Conservation (phyloP, 2,329 filamentous ascomycete genomes). For the Ceratocystis harringtonii region DNA sequence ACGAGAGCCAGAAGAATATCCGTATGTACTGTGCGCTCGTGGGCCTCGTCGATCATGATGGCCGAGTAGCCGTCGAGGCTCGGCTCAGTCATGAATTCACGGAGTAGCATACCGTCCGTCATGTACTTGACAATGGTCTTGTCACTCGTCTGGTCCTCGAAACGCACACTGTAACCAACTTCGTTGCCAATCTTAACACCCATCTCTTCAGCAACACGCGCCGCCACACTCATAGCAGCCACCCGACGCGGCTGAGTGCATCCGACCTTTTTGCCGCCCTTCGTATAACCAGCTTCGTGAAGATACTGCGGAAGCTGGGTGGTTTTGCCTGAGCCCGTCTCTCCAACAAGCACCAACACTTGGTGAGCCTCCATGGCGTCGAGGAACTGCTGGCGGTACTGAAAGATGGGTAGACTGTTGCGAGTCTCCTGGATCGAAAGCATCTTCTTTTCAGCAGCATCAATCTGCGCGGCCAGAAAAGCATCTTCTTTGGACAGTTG, state of each 20-base stretch:
- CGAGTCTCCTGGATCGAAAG: conserved; percentile 80
- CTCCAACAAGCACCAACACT: conserved; percentile 79
- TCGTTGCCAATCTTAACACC: conserved; percentile 79
- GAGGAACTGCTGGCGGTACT: conserved; percentile 72
- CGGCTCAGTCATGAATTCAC: conserved; percentile 81
- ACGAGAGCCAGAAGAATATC: conserved; percentile 79
- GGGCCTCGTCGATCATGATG: conserved; percentile 93
- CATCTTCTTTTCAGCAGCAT: conserved; percentile 78
- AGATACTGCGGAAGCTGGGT: conserved; percentile 92
- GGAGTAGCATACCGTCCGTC: conserved; percentile 89
- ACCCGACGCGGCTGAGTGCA: conserved; percentile 92
- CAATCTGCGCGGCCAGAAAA: conserved; percentile 63
- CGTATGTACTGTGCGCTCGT: conserved; percentile 82
- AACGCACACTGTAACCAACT: conserved; percentile 88
- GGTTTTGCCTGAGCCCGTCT: conserved; percentile 91
- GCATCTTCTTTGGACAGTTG: conserved; percentile 63
- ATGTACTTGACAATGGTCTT: conserved; percentile 91
- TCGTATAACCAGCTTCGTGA: conserved; percentile 79
- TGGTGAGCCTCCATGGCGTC: conserved; percentile 77
- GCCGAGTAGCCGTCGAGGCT: conserved; percentile 69
- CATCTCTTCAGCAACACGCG: conserved; percentile 88
- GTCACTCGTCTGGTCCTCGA: conserved; percentile 81
- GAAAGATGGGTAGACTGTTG: conserved; percentile 79
- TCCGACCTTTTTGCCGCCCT: conserved; percentile 68
- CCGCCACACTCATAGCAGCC: conserved; percentile 93